Evolutionary conservation across 2,329 filamentous ascomycete species (phyloP).

Genomic region (Chalara sp.): DNA sequence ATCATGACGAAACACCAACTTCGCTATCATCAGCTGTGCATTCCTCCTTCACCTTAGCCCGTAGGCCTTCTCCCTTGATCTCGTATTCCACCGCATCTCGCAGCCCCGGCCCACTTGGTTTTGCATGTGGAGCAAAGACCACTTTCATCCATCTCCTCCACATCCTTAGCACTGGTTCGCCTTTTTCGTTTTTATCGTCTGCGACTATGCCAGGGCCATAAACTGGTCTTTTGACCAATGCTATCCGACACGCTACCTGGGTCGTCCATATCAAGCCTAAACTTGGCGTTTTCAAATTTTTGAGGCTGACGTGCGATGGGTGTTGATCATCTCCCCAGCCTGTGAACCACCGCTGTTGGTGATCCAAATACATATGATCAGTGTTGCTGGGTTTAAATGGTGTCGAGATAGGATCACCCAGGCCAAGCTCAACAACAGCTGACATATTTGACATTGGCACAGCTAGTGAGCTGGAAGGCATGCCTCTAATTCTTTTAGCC

Average conservation of each 20-base stretch:
- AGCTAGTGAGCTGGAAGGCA: constrained; percentile 20
- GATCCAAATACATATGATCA: constrained; percentile 66
- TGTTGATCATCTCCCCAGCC: constrained; percentile 76
- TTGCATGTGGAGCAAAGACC: constrained; percentile 77
- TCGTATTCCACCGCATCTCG: constrained; percentile 62
- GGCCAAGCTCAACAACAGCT: not conserved
- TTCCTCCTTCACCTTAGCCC: constrained; percentile 17
- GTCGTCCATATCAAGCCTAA: constrained; percentile 87
- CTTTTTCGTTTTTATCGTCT: constrained; percentile 33
- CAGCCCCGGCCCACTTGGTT: constrained; percentile 41
- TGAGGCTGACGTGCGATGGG: constrained; percentile 24
- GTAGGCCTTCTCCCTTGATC: constrained; percentile 61
- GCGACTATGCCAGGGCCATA: constrained; percentile 32
- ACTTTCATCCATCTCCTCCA: constrained; percentile 80
- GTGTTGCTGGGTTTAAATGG: constrained; percentile 23
- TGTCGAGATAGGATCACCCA: not conserved
- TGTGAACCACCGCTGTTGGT: constrained; percentile 92
- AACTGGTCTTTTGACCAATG: constrained; percentile 64
- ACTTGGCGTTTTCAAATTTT: constrained; percentile 71
- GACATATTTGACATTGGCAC: constrained; percentile 16
- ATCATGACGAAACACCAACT: not conserved
- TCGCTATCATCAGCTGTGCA: constrained; percentile 5
- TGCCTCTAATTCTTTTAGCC: constrained; percentile 7
- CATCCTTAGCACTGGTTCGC: constrained; percentile 42
- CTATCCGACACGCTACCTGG: constrained; percentile 77